phyloP scores from a whole-genome alignment of 495 filamentous ascomycete genomes.

The Astrocystis sublimbata region DNA sequence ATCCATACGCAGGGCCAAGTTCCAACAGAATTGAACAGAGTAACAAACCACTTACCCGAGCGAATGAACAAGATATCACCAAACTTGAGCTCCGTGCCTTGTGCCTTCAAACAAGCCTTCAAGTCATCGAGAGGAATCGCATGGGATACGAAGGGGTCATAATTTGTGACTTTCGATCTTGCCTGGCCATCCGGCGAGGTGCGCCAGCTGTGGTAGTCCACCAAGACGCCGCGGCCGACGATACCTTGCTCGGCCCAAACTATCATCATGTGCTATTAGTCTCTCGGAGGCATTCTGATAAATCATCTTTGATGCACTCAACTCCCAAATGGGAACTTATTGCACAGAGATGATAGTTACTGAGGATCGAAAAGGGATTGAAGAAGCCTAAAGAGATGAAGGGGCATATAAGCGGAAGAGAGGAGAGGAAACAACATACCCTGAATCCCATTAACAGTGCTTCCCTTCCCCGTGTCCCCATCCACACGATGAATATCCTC shows the following conservation, averaged over 20 bases:
- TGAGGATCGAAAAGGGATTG: no score
- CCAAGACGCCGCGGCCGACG: constrained; percentile 58
- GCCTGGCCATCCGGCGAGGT: constrained; percentile 14
- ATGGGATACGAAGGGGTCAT: constrained; percentile 43
- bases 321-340: no score
- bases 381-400: no score
- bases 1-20: background rate
- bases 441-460: constrained; percentile 50
- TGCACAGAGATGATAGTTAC: no score
- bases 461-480: constrained; percentile 29
- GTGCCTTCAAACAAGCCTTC: constrained; percentile 44
- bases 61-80: constrained; percentile 60
- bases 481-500: constrained; percentile 53
- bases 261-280: constrained; percentile 31
- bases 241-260: constrained; percentile 55
- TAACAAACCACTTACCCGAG: constrained; percentile 30
- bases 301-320: no score
- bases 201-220: constrained; percentile 60
- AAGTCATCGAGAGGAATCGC: constrained; percentile 49
- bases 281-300: no score
- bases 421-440: constrained; percentile 38
- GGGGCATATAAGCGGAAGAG: background rate
- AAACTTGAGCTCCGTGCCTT: constrained; percentile 51
- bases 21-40: background rate
- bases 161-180: constrained; percentile 28